These are phyloP conservation scores for Letharia columbiana DNA, from an alignment of 495 filamentous ascomycete genomes.

Conservation along the genomic window DNA sequence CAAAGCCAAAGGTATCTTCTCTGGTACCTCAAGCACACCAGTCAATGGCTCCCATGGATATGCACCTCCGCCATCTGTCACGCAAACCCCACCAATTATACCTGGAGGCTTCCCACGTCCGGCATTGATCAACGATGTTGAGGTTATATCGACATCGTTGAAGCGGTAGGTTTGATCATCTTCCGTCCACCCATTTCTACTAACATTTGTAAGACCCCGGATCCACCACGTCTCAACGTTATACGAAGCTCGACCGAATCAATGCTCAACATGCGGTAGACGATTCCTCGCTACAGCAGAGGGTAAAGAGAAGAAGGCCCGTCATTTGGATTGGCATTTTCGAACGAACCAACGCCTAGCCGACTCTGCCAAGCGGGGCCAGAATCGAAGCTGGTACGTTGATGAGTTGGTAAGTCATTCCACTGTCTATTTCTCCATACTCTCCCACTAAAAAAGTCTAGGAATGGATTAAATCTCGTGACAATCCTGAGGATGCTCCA, in stretches of 20 bases:
- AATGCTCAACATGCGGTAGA: slow-evolving; percentile 84
- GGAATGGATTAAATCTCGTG: slow-evolving; percentile 85
- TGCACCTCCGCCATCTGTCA: slow-evolving; percentile 25
- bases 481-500: slow-evolving; percentile 54
- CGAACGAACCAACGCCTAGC: slow-evolving; percentile 80
- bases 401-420: slow-evolving; percentile 66
- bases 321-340: slow-evolving; percentile 98
- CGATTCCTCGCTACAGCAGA: slow-evolving; percentile 70
- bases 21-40: slow-evolving; percentile 29
- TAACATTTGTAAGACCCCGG: slow-evolving; percentile 52
- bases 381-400: slow-evolving; percentile 88
- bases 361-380: slow-evolving; percentile 70
- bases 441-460: slow-evolving; percentile 27
- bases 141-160: slow-evolving; percentile 62
- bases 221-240: slow-evolving; percentile 61
- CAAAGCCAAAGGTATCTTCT: slow-evolving; percentile 41
- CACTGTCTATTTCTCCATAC: slow-evolving; percentile 13
- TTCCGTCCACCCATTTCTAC: slow-evolving; percentile 20
- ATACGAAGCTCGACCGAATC: slow-evolving; percentile 70
- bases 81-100: slow-evolving; percentile 20
- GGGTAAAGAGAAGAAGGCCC: slow-evolving; percentile 75
- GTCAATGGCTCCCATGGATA: slow-evolving; percentile 22
- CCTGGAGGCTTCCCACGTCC: slow-evolving; percentile 21
- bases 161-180: slow-evolving; percentile 56
- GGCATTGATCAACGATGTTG: slow-evolving; percentile 45